phyloP scores from a whole-genome alignment of 2,329 filamentous ascomycete species.

The Claviceps arundinis region DNA sequence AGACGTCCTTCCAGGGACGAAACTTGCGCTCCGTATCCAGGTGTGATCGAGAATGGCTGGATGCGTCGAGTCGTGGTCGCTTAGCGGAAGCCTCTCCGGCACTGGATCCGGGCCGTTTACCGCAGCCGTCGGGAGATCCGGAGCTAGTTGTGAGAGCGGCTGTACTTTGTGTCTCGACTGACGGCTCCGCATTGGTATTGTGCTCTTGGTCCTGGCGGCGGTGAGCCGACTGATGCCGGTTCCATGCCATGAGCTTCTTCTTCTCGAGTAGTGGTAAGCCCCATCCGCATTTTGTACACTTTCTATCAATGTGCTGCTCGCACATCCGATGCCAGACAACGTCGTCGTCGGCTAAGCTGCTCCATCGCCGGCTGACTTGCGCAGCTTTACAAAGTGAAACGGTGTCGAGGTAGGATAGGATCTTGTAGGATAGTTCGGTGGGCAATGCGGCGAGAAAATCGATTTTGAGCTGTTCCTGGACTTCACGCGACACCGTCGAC shows the following conservation, averaged over 20 bases:
- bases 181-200: constrained; percentile 9
- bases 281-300: constrained; percentile 93
- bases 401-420: constrained; percentile 85
- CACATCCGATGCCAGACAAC: constrained; percentile 97
- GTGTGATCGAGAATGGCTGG: constrained; percentile 18
- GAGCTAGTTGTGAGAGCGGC: constrained; percentile 6
- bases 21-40: constrained; percentile 34
- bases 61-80: constrained; percentile 17
- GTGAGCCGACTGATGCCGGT: constrained; percentile 50
- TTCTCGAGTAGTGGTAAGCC: constrained; percentile 80
- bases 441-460: constrained; percentile 87
- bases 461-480: constrained; percentile 92
- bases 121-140: constrained; percentile 13
- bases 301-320: constrained; percentile 87
- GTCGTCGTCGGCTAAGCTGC: constrained; percentile 85
- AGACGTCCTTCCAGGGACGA: constrained; percentile 88
- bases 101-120: constrained; percentile 20
- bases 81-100: constrained; percentile 21
- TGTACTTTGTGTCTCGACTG: constrained; percentile 10
- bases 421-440: constrained; percentile 82
- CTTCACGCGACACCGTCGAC: constrained; percentile 78
- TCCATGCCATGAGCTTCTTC: constrained; percentile 76
- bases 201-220: constrained; percentile 8
- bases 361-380: constrained; percentile 83
- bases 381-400: constrained; percentile 90